Base-by-base conservation (phyloP, 495 filamentous ascomycete genomes). In the Penicillium atrosanguineum region DNA sequence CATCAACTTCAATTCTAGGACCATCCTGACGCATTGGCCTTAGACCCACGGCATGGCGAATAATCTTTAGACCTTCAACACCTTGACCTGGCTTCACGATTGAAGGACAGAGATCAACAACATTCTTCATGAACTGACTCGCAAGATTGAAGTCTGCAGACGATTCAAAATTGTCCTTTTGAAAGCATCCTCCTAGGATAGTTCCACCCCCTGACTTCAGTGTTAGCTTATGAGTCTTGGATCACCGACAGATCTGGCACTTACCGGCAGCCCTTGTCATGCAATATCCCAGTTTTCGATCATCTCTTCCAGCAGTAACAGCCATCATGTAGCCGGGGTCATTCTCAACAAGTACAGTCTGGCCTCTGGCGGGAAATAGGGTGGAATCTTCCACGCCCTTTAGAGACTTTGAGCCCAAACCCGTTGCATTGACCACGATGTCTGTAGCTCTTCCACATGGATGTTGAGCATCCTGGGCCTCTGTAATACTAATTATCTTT, bases 281-380 rank as follows among this genome's bases (percentile, higher is more conserved):
- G 46, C 91, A 81, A 65, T 97, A 97, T 83, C 69, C 64, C 96
- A 91, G 25, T 89, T 90, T 0, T 77, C 83, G 87, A 58, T 93
- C 88, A 46, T 95, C 90, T 0, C 83, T 87, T 0, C 90, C 90
- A 8, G 87, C 90, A 40, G 80, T 74, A 1, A 71, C 73, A 23
- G 72, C 59, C 86, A 95, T 92, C 86, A 95, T 92, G 26, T 80
- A 76, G 12, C 81, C 79, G 0, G 87, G 79, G 52, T 86, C 83
- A 64, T 96, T 96, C 7, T 90, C 72, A 6, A 97, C 93, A 0
- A 96, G 56, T 0, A 96, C 87, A 21, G 89, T 86, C 69, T 97
- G 93, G 3, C 93, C 93, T 3, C 93, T 82, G 4, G 76, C 86
- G 1, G 93, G 91, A 48, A 83, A 76, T 12, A 96, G 79, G 3